Evolutionary conservation across 306 rosid genomes (phyloP), one percentile per base, ranked within the genome.

Genomic region (Dryas alaskensis): DNA sequence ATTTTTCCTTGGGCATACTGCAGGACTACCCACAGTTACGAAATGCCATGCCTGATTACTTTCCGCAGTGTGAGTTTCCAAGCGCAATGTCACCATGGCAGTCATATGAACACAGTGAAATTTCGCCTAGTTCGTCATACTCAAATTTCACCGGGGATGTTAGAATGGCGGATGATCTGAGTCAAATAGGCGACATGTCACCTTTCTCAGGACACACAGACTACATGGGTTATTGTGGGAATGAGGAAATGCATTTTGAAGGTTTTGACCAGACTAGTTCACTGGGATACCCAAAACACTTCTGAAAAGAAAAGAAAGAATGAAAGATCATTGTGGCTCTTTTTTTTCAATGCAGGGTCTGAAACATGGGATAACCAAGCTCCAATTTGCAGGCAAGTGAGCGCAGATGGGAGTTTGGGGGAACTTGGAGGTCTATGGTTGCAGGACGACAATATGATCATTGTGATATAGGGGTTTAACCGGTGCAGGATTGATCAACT

Each of bases 11-110:
- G 12, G 67, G 60, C 4, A 67, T 75, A 59, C 39, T 72, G 86
- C 82, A 90, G 98, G 97, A 83, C 63, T 89, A 86, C 76, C 86
- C 93, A 47, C 88, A 79, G 81, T 80, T 73, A 58, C 87, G 81
- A 71, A 85, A 79, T 17, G 83, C 83, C 37, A 75, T 77, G 68
- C 81, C 88, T 31, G 74, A 73, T 44, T 87, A 67, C 81, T 81
- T 87, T 52, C 87, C 85, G 44, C 86, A 80, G 31, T 77, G 53
- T 46, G 87, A 82, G 44, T 76, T 79, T 66, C 63, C 81, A 22
- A 74, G 84, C 78, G 55, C 86, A 47, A 65, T 67, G 71, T 73
- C 76, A 39, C 87, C 83, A 12, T 87, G 96, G 96, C 84, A 79
- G 50, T 67, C 91, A 42, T 73, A 80, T 25, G 89, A 83, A 60